Evolutionary conservation across 352 stramenopile species (phyloP).

Genomic region (Phytophthora ramorum): DNA sequence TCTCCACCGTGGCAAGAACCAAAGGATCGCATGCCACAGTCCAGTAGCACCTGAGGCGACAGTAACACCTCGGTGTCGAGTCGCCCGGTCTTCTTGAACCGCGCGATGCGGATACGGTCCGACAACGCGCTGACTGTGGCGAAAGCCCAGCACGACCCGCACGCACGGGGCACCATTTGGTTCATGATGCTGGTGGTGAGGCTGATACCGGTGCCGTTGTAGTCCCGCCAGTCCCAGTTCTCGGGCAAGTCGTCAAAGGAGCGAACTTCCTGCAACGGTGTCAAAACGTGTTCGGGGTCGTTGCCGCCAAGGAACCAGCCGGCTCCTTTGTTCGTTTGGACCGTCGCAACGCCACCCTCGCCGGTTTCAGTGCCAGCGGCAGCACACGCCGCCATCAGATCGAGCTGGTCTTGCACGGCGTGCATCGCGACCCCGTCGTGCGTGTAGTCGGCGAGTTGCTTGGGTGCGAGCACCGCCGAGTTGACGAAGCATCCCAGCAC

Average conservation of each 20-base stretch:
- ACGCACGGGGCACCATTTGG: constrained; percentile 81
- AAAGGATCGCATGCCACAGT: constrained; percentile 86
- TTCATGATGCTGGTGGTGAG: constrained; percentile 80
- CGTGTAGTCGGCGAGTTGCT: constrained; percentile 46
- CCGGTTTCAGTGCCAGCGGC: constrained; percentile 17
- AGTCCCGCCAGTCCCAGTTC: constrained; percentile 85
- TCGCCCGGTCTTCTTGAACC: constrained; percentile 63
- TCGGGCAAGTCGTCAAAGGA: constrained; percentile 69
- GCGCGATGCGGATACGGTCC: constrained; percentile 78
- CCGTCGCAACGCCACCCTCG: constrained; percentile 23
- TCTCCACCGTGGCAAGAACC: constrained; percentile 83
- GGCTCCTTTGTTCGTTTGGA: constrained; percentile 44
- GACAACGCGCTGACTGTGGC: constrained; percentile 75
- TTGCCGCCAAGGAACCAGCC: constrained; percentile 71
- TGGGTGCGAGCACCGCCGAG: constrained; percentile 31
- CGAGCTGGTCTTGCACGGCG: constrained; percentile 57
- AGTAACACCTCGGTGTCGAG: constrained; percentile 68
- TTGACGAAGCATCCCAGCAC: constrained; percentile 58
- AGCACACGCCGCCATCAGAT: constrained; percentile 57
- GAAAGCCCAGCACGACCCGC: constrained; percentile 84
- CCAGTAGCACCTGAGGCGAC: constrained; percentile 72
- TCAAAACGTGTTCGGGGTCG: constrained; percentile 64
- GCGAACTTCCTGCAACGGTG: constrained; percentile 45
- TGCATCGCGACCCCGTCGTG: constrained; percentile 50
- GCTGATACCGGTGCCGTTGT: constrained; percentile 79